Evolutionary conservation across 169 alveolate species (phyloP).

Genomic region (Plasmodium inui): DNA sequence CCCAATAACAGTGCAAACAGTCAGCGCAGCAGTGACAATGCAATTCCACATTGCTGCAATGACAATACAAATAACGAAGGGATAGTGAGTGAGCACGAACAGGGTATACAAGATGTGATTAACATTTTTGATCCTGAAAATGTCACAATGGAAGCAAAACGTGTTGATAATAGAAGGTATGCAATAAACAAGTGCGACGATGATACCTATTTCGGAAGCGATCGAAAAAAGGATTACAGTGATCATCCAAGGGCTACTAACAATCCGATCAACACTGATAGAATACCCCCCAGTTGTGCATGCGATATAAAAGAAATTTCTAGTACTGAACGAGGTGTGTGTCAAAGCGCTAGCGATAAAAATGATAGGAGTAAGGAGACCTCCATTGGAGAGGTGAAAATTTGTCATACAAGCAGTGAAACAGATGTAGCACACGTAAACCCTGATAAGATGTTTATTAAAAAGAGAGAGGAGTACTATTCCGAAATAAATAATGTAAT

Average conservation of each 20-base stretch:
- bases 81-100: background rate
- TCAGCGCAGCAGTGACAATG: background rate
- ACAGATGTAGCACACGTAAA: background rate
- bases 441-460: background rate
- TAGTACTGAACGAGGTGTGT: background rate
- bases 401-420: background rate
- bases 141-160: slow-evolving; percentile 9
- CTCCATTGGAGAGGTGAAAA: background rate
- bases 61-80: background rate
- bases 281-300: background rate
- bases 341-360: background rate
- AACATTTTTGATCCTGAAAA: slow-evolving; percentile 80
- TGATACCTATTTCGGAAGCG: background rate
- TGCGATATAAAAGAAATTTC: background rate
- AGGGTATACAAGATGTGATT: slow-evolving; percentile 24
- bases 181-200: slow-evolving; percentile 3
- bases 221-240: background rate
- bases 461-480: slow-evolving; percentile 21
- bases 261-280: background rate
- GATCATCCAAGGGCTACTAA: background rate
- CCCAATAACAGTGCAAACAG: background rate
- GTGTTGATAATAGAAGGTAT: slow-evolving; percentile 65
- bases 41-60: background rate
- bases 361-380: background rate
- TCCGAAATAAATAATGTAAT: slow-evolving; percentile 58